These are phyloP conservation scores for Acacia crassicarpa DNA, from an alignment of 306 rosid genomes.

Conservation along the genomic window DNA sequence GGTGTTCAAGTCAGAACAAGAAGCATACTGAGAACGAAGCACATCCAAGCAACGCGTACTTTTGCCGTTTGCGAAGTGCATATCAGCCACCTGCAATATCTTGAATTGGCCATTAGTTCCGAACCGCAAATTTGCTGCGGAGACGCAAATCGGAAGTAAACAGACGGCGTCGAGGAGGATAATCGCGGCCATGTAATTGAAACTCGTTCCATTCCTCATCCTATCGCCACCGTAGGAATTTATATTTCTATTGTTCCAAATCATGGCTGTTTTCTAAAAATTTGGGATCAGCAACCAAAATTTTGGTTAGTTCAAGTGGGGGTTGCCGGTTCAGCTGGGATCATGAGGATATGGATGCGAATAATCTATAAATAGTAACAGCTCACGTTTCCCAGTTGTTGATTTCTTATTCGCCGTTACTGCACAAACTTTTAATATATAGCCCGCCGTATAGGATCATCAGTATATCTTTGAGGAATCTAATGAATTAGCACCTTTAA, in stretches of 20 bases:
- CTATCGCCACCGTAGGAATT: slow-evolving; percentile 15
- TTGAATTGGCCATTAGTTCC: slow-evolving; percentile 67
- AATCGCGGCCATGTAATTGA: slow-evolving; percentile 9
- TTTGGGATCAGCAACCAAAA: slow-evolving; percentile 13
- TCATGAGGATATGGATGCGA: neutral
- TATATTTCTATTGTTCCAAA: slow-evolving; percentile 17
- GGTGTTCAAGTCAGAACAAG: slow-evolving; percentile 91
- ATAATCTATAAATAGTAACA: neutral
- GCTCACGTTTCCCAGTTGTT: neutral
- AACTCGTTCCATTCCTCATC: slow-evolving; percentile 21
- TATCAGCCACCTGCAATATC: slow-evolving; percentile 94
- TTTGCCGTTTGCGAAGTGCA: slow-evolving; percentile 84
- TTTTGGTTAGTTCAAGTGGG: slow-evolving; percentile 17
- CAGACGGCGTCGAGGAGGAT: slow-evolving; percentile 1
- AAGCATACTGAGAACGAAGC: slow-evolving; percentile 48
- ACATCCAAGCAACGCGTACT: slow-evolving; percentile 68
- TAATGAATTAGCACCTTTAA: too few species aligned
- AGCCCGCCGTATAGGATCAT: too few species aligned
- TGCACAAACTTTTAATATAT: too few species aligned
- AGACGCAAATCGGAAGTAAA: slow-evolving; percentile 36
- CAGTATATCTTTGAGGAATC: too few species aligned
- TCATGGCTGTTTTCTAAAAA: slow-evolving; percentile 24
- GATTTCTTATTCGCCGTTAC: neutral
- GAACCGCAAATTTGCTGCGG: slow-evolving; percentile 54
- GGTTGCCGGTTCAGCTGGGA: neutral